A percentile compares a stretch with the other conserved stretches of the same genome.
Conservation (phyloP, 2,329 filamentous ascomycete species). For the Scopulariopsis brevicaulis region DNA sequence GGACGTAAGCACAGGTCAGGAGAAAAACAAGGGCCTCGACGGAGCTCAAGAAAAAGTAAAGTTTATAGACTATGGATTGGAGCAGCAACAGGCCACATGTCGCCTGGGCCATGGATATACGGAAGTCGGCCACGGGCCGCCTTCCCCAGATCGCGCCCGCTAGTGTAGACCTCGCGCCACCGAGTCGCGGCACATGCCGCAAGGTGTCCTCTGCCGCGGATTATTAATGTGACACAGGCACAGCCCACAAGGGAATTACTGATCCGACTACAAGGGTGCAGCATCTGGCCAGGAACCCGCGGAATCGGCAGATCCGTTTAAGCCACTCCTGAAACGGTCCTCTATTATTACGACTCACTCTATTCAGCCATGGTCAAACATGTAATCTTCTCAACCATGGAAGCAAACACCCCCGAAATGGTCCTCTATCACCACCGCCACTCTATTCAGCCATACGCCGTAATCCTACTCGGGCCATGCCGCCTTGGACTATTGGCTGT, state of each 20-base stretch:
- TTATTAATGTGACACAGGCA: neutral
- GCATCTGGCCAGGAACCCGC: neutral
- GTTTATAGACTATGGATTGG: neutral
- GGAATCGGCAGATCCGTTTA: neutral
- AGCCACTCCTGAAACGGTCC: neutral
- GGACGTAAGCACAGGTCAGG: neutral
- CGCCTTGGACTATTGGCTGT: no score
- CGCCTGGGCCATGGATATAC: neutral
- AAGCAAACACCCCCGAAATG: no score
- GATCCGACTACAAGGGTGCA: neutral
- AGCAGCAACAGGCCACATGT: slow-evolving; percentile 2
- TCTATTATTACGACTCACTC: no score
- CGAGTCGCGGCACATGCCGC: neutral
- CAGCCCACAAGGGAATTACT: neutral
- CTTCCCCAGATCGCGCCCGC: neutral
- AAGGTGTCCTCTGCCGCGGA: neutral
- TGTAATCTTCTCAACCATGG: no score
- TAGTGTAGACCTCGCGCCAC: neutral
- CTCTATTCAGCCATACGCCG: no score
- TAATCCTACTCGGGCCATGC: no score
- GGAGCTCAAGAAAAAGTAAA: neutral
- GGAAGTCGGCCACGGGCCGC: neutral
- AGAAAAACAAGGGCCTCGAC: neutral
- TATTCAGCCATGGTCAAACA: no score
- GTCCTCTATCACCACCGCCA: no score